Base-by-base conservation (phyloP, 768 basidiomycete species). In the Phylloporus sp. region DNA sequence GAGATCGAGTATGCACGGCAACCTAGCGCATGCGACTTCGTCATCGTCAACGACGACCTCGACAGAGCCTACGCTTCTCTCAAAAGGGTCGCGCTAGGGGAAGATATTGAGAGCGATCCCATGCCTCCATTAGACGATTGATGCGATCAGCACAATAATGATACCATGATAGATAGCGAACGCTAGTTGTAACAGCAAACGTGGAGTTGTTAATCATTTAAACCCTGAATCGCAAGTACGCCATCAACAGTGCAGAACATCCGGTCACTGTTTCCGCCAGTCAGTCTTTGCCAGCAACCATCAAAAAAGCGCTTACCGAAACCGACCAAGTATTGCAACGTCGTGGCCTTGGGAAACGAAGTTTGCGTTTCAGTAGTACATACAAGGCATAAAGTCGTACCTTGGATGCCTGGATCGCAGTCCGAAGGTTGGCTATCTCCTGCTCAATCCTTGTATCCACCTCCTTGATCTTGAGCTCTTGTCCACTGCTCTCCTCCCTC, bases 401-500 rank as follows among this genome's bases (percentile, higher is more conserved):
- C 80, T 93, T 93, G 48, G 88, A 88, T 0, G 88, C 82, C 64
- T 93, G 90, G 29, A 92, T 91, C 7, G 84, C 76, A 2, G 91
- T 95, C 49, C 89, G 76, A 47, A 97, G 68, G 3, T 82, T 84
- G 9, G 93, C 91, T 64, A 95, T 95, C 71, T 97, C 94, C 65
- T 91, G 90, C 70, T 99, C 95, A 59, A 98, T 97, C 65, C 91
- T 74, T 4, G 95, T 97, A 62, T 98, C 95, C 16, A 97, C 94
- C 68, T 99, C 95, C 68, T 92, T 93, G 64, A 98, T 90, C 81
- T 97, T 97, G 47, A 95, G 74, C 63, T 97, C 94, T 62, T 97
- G 91, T 35, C 84, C 83, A 59, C 84, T 86, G 58, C 84, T 85
- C 75, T 98, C 95, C 65, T 98, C 95, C 47, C 95, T 76, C 76